Percentiles rank a stretch among this genome's conserved stretches.
These are phyloP conservation scores for Cucurbita argyrosperma DNA, from an alignment of 306 rosid genomes.

Conservation along the genomic window DNA sequence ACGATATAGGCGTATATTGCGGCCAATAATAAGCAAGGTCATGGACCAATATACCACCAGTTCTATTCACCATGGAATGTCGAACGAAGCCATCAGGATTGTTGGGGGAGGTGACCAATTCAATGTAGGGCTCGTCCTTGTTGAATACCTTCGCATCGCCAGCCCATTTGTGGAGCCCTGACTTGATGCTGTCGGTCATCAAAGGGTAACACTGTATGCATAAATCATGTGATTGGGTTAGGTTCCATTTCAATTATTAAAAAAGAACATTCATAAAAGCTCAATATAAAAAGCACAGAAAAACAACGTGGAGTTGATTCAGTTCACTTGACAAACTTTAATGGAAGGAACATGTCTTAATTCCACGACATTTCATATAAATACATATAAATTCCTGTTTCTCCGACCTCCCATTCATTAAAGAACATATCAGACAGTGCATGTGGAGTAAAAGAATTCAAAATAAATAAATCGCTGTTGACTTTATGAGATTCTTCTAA, in stretches of 20 bases:
- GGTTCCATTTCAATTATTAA: neutral
- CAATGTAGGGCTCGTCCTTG: conserved; percentile 54
- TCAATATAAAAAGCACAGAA: neutral
- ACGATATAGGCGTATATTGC: conserved; percentile 67
- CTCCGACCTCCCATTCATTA: neutral
- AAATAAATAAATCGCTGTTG: neutral
- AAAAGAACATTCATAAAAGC: neutral
- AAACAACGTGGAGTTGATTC: neutral
- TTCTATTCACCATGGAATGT: conserved; percentile 37
- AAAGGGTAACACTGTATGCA: conserved; percentile 52
- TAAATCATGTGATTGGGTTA: neutral
- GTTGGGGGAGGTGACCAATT: conserved; percentile 79
- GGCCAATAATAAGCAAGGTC: conserved; percentile 97
- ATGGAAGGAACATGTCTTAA: conserved; percentile 3
- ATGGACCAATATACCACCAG: conserved; percentile 43
- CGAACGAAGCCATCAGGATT: conserved; percentile 78
- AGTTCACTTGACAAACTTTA: neutral
- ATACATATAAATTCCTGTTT: conserved; percentile 2
- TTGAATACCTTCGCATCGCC: conserved; percentile 51
- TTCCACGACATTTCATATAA: neutral
- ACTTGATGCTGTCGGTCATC: conserved; percentile 64
- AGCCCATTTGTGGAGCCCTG: conserved; percentile 74
- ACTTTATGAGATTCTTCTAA: neutral
- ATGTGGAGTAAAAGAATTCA: neutral
- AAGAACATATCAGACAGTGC: neutral